Evolutionary conservation across 2,329 filamentous ascomycete species (phyloP).

Genomic region (Neonectria punicea): DNA sequence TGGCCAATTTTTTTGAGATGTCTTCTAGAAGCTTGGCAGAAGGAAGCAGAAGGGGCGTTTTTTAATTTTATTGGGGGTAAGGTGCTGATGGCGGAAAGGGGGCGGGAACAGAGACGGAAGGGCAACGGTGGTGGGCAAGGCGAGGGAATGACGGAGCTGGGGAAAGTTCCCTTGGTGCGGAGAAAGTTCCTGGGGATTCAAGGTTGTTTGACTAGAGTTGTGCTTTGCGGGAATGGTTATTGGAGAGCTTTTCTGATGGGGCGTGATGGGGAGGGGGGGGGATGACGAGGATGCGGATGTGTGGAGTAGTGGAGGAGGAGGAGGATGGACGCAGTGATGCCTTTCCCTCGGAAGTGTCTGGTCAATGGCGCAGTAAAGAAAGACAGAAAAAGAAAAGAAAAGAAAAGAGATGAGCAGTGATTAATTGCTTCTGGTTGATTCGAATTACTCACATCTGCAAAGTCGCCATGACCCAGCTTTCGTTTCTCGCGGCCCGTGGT

Average conservation of each 20-base stretch:
- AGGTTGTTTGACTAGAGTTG: constrained; percentile 9
- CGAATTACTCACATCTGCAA: background rate
- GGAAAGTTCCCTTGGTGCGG: constrained; percentile 2
- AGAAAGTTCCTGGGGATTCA: constrained; percentile 15
- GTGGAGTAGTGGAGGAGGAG: background rate
- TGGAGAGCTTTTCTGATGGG: background rate
- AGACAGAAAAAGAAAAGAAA: background rate
- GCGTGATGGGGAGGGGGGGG: background rate
- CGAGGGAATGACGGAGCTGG: background rate
- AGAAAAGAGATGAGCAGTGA: background rate
- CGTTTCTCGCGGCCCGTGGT: background rate
- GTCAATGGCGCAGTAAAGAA: no score
- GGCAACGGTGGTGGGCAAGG: background rate
- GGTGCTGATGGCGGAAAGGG: constrained; percentile 12
- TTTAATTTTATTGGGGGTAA: background rate
- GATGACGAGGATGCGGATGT: background rate
- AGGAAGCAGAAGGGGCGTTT: background rate
- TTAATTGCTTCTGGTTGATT: background rate
- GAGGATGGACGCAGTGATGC: background rate
- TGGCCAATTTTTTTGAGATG: background rate
- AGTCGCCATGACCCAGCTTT: background rate
- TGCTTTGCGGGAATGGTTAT: background rate
- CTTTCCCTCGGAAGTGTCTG: background rate
- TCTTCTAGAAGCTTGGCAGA: constrained; percentile 13
- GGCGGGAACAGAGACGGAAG: background rate